phyloP scores from a whole-genome alignment of 2,329 filamentous ascomycete species.

The Fusarium floridanum region DNA sequence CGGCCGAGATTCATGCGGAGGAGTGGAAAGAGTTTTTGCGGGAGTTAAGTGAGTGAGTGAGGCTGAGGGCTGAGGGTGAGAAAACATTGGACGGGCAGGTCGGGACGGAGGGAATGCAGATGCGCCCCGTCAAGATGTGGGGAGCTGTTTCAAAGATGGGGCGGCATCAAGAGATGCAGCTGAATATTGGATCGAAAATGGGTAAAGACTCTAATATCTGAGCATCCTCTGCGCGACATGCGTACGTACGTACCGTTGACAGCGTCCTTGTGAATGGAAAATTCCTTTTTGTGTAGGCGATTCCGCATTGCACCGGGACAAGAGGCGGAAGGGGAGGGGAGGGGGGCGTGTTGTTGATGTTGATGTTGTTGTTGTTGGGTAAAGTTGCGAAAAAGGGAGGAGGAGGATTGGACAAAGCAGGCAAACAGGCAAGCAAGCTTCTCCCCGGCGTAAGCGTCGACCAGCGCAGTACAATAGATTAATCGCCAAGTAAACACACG shows the following conservation, averaged over 20 bases:
- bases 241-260: constrained; percentile 39
- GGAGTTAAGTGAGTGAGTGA: constrained; percentile 34
- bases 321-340: background rate
- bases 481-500: constrained; percentile 20
- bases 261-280: constrained; percentile 52
- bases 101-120: constrained; percentile 24
- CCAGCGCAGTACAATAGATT: constrained; percentile 9
- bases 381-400: constrained; percentile 14
- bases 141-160: constrained; percentile 42
- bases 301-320: constrained; percentile 47
- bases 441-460: background rate
- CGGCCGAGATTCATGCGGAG: constrained; percentile 5
- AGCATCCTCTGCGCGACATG: background rate
- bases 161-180: constrained; percentile 17
- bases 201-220: background rate
- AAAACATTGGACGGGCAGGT: constrained; percentile 9
- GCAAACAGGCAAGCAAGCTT: constrained; percentile 11
- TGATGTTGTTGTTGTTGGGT: constrained; percentile 16
- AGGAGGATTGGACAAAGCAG: constrained; percentile 6
- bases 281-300: constrained; percentile 51
- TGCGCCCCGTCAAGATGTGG: constrained; percentile 40
- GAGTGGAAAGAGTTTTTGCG: constrained; percentile 15
- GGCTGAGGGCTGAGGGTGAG: constrained; percentile 16
- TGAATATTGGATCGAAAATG: background rate
- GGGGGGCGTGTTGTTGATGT: constrained; percentile 15